phyloP scores from a whole-genome alignment of 176 grass and related monocot species.

The Avena eriantha region DNA sequence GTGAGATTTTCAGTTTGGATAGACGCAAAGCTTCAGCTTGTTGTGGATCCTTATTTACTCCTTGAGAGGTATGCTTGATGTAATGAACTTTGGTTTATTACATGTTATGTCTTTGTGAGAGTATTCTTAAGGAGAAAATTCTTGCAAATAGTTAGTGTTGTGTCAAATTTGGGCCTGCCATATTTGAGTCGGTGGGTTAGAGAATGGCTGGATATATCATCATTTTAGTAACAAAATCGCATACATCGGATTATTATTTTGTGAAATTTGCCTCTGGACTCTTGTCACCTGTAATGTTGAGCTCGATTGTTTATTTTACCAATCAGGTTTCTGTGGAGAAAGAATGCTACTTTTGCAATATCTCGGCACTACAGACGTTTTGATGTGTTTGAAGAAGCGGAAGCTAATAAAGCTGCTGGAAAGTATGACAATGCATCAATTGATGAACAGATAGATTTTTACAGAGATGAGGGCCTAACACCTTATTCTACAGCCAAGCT shows the following conservation, averaged over 20 bases:
- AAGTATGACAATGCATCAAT: slow-evolving; percentile 95
- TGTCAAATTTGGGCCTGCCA: background rate
- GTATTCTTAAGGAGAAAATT: slow-evolving; percentile 14
- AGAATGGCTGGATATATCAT: background rate
- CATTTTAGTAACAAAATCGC: background rate
- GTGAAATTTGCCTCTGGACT: background rate
- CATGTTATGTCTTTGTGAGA: background rate
- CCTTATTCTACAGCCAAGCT: slow-evolving; percentile 84
- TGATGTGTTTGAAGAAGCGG: slow-evolving; percentile 98
- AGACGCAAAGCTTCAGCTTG: slow-evolving; percentile 94
- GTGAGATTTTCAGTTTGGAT: slow-evolving; percentile 92
- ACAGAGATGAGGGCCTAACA: slow-evolving; percentile 85
- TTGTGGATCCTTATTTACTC: slow-evolving; percentile 81
- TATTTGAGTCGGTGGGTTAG: background rate
- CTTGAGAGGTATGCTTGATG: slow-evolving; percentile 83
- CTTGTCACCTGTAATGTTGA: background rate
- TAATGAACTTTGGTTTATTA: slow-evolving; percentile 33
- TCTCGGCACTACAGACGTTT: slow-evolving; percentile 96
- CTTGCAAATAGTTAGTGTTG: background rate
- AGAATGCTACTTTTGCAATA: slow-evolving; percentile 77
- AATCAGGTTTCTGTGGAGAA: slow-evolving; percentile 95
- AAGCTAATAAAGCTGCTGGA: slow-evolving; percentile 97
- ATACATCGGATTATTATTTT: background rate
- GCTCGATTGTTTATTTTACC: slow-evolving; percentile 9
- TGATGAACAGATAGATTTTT: slow-evolving; percentile 95